A percentile compares a stretch with the other conserved stretches of the same genome.
Evolutionary conservation across 2,329 filamentous ascomycete species (phyloP).

Genomic region (Nannizzia gypsea): DNA sequence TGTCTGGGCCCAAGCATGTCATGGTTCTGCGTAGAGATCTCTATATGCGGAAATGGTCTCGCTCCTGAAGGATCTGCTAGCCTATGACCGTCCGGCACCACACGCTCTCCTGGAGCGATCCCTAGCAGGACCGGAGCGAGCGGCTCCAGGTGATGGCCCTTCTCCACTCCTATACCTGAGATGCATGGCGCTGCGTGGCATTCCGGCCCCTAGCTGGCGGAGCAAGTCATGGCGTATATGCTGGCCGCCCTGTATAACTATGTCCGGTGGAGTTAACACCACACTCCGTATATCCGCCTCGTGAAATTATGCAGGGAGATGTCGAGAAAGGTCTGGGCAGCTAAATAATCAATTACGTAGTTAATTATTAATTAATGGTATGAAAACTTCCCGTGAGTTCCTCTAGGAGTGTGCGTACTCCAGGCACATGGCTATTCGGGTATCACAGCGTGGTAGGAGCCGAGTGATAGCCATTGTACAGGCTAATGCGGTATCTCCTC

Average conservation of each 20-base stretch:
- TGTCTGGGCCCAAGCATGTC: not conserved
- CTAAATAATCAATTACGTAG: not conserved
- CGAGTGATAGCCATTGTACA: not conserved
- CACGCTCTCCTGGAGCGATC: not conserved
- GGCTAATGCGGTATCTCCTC: not conserved
- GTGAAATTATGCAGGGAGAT: not conserved
- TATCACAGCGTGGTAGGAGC: not conserved
- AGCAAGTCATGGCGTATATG: not conserved
- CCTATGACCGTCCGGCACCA: not conserved
- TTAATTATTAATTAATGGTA: not conserved
- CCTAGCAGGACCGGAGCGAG: not conserved
- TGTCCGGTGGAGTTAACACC: too few species aligned
- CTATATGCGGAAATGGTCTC: not conserved
- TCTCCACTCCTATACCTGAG: not conserved
- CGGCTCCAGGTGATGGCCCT: not conserved
- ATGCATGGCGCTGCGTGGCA: not conserved
- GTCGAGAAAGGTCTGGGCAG: not conserved
- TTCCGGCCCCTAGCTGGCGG: not conserved
- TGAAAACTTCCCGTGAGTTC: not conserved
- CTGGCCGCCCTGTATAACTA: not conserved
- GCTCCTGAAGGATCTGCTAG: not conserved
- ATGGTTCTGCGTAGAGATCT: not conserved
- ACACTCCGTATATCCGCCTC: not conserved
- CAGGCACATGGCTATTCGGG: not conserved
- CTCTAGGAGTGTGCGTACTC: not conserved